phyloP scores from a whole-genome alignment of 352 stramenopile species.

The Phytophthora ramorum region DNA sequence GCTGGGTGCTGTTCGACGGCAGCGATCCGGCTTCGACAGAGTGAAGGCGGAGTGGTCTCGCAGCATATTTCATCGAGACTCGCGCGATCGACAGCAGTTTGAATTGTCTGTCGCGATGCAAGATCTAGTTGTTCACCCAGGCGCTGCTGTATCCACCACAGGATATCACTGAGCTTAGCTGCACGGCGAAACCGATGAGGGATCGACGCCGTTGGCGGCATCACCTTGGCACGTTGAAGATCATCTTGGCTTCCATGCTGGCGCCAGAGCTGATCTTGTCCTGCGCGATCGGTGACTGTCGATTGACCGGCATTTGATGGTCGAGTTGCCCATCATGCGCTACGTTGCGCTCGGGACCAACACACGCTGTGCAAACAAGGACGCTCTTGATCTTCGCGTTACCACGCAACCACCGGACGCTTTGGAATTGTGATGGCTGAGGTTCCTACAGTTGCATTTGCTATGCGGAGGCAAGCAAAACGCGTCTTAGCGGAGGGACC shows the following conservation, averaged over 20 bases:
- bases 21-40: neutral
- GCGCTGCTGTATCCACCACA: neutral
- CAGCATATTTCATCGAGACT: neutral
- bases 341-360: slow-evolving; percentile 8
- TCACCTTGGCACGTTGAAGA: slow-evolving; percentile 9
- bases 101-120: neutral
- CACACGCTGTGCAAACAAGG: slow-evolving; percentile 16
- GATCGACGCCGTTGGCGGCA: neutral
- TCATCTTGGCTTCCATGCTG: neutral
- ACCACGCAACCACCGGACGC: neutral
- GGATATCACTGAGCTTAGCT: neutral
- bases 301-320: slow-evolving; percentile 6
- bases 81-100: too few species aligned
- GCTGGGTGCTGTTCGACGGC: slow-evolving; percentile 8
- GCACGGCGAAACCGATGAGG: neutral
- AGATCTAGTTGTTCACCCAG: neutral
- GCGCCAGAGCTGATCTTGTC: slow-evolving; percentile 18
- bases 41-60: neutral
- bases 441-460: slow-evolving; percentile 21
- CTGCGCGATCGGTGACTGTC: neutral
- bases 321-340: slow-evolving; percentile 7
- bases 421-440: slow-evolving; percentile 23
- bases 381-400: neutral
- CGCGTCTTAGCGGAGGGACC: slow-evolving; percentile 28
- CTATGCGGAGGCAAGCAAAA: slow-evolving; percentile 17